phyloP scores from a whole-genome alignment of 805 yeast species.

The Candida maesae region DNA sequence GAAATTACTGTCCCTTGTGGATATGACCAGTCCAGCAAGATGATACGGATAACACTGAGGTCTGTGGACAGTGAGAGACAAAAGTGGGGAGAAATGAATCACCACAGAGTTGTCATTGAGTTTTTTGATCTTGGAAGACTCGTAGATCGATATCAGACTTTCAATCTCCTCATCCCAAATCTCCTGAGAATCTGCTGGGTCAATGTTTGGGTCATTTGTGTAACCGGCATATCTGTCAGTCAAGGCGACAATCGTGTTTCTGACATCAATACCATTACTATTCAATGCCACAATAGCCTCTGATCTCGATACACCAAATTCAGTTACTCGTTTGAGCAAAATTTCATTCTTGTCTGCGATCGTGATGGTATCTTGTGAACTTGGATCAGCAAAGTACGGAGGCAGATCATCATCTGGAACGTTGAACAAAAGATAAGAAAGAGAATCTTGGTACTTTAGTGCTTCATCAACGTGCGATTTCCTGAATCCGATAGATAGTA shows the following conservation, averaged over 20 bases:
- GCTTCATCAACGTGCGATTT: slow-evolving; percentile 69
- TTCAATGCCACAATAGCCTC: slow-evolving; percentile 52
- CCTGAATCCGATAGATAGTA: slow-evolving; percentile 63
- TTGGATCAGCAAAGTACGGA: slow-evolving; percentile 45
- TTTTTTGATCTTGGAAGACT: slow-evolving; percentile 29
- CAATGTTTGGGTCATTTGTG: slow-evolving; percentile 9
- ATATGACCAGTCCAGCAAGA: slow-evolving; percentile 66
- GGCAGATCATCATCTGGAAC: slow-evolving; percentile 96
- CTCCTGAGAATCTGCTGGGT: slow-evolving; percentile 25
- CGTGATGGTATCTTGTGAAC: slow-evolving; percentile 46
- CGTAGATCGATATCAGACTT: slow-evolving; percentile 57
- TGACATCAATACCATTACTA: slow-evolving; percentile 41
- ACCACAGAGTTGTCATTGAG: slow-evolving; percentile 23
- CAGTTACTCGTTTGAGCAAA: slow-evolving; percentile 50
- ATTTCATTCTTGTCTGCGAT: slow-evolving; percentile 50
- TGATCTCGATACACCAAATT: slow-evolving; percentile 68
- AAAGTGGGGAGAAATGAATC: slow-evolving; percentile 23
- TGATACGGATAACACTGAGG: slow-evolving; percentile 57
- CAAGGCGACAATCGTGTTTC: slow-evolving; percentile 45
- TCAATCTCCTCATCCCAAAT: slow-evolving; percentile 77
- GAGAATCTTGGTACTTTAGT: slow-evolving; percentile 47
- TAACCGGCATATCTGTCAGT: slow-evolving; percentile 36
- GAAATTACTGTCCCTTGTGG: slow-evolving; percentile 34
- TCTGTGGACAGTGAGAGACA: slow-evolving; percentile 39
- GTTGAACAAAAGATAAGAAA: slow-evolving; percentile 63